Conservation (phyloP, 2,329 filamentous ascomycete species). For the Raffaelea deltoideospora region DNA sequence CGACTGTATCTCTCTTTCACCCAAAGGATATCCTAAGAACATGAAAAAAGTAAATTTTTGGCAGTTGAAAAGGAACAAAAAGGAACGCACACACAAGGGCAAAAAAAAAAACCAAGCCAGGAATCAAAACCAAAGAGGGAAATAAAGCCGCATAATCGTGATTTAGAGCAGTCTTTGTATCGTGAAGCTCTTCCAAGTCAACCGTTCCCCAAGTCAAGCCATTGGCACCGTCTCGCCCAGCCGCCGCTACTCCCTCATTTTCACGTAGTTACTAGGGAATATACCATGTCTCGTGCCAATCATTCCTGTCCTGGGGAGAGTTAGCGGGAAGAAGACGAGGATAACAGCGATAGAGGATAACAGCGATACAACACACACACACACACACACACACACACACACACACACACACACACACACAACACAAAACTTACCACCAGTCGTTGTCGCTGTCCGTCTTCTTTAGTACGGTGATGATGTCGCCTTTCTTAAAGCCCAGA, state of each 20-base stretch:
- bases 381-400: not conserved
- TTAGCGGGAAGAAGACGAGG: conserved; percentile 3
- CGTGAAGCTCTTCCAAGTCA: too few relatives aligned
- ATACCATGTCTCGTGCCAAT: conserved; percentile 77
- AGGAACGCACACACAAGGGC: too few relatives aligned
- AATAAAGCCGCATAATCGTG: too few relatives aligned
- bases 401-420: conserved; percentile 35
- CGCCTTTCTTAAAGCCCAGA: conserved; percentile 91
- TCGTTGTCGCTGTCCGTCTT: conserved; percentile 87
- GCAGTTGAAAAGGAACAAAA: too few relatives aligned
- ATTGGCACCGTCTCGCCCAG: too few relatives aligned
- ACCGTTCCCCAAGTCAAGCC: too few relatives aligned
- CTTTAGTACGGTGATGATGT: conserved; percentile 88
- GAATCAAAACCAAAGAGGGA: too few relatives aligned
- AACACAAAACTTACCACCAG: conserved; percentile 57
- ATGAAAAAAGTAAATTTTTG: too few relatives aligned
- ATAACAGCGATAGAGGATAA: not conserved
- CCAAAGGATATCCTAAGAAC: too few relatives aligned
- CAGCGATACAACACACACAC: conserved; percentile 23
- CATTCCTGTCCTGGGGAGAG: conserved; percentile 57
- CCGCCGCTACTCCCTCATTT: conserved; percentile 41
- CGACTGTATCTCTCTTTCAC: too few relatives aligned
- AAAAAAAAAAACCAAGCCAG: too few relatives aligned
- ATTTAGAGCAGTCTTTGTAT: too few relatives aligned
- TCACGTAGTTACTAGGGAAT: conserved; percentile 73